Conservation (phyloP, 495 filamentous ascomycete genomes). For the Viridothelium virens region DNA sequence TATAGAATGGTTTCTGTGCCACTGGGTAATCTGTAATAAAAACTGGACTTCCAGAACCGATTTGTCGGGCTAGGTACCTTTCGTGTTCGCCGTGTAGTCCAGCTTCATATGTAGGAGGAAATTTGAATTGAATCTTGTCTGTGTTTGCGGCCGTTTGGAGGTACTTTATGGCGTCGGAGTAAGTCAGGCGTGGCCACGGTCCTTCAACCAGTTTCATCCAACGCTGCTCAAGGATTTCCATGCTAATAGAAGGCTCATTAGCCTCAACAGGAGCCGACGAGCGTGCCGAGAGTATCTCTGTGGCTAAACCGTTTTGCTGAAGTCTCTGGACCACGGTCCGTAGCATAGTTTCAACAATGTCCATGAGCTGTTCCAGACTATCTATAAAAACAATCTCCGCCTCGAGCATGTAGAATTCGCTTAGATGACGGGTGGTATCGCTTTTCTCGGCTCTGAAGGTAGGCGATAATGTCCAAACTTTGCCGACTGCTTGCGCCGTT, state of each 20-base stretch:
- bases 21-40: conserved; percentile 92
- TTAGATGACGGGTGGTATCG: conserved; percentile 87
- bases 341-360: conserved; percentile 70
- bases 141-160: conserved; percentile 54
- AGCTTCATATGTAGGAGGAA: conserved; percentile 58
- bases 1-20: conserved; percentile 90
- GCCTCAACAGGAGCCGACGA: conserved; percentile 18
- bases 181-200: conserved; percentile 79
- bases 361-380: conserved; percentile 60
- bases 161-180: conserved; percentile 63
- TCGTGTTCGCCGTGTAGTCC: conserved; percentile 91
- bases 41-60: conserved; percentile 64
- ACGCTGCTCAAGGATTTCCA: conserved; percentile 47
- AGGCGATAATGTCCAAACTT: conserved; percentile 89
- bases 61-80: conserved; percentile 65
- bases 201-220: conserved; percentile 59
- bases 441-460: conserved; percentile 92
- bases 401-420: conserved; percentile 99
- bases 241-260: conserved; percentile 15
- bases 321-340: conserved; percentile 50
- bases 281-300: conserved; percentile 52
- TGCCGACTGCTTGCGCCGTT: conserved; percentile 75
- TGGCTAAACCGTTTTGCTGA: conserved; percentile 48
- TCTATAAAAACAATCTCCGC: conserved; percentile 76
- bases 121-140: conserved; percentile 50